phyloP scores from a whole-genome alignment of 495 filamentous ascomycete genomes.

The Hyaloscypha variabilis region DNA sequence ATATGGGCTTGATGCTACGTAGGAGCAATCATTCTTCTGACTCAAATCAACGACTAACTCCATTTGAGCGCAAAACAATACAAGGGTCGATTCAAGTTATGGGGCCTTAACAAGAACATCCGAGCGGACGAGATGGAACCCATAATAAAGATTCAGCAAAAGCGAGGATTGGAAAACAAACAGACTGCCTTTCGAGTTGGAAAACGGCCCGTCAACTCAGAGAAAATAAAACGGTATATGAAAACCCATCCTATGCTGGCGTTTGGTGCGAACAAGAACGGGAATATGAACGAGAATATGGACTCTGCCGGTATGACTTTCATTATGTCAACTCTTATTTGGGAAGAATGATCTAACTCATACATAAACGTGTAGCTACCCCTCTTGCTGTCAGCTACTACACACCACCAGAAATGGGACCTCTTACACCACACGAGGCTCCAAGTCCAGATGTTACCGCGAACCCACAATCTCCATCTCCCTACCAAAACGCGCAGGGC shows the following conservation, averaged over 20 bases:
- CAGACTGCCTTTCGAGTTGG: conserved; percentile 18
- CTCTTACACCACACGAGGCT: conserved; percentile 3
- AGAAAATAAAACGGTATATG: conserved; percentile 15
- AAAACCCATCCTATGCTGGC: conserved; percentile 8
- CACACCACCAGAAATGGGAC: conserved; percentile 13
- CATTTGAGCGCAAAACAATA: conserved; percentile 17
- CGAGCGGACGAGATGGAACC: conserved; percentile 10
- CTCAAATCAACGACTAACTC: conserved; percentile 12
- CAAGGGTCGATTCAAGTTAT: conserved; percentile 16
- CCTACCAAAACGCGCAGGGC: background rate
- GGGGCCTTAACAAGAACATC: conserved; percentile 13
- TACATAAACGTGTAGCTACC: conserved; percentile 8
- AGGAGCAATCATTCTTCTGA: background rate
- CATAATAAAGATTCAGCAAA: conserved; percentile 12
- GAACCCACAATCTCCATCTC: conserved; percentile 5
- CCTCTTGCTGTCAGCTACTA: conserved; percentile 13
- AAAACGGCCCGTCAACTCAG: conserved; percentile 2
- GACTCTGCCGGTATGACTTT: conserved; percentile 10
- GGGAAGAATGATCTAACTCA: conserved; percentile 4
- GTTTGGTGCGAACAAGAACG: conserved; percentile 1
- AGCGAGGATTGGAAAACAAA: conserved; percentile 7
- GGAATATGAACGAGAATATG: conserved; percentile 2
- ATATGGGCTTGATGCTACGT: conserved; percentile 18
- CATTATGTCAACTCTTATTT: background rate
- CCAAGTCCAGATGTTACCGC: background rate